These are phyloP conservation scores for Boletus coccyginus DNA, from an alignment of 768 basidiomycete species.

Conservation along the genomic window DNA sequence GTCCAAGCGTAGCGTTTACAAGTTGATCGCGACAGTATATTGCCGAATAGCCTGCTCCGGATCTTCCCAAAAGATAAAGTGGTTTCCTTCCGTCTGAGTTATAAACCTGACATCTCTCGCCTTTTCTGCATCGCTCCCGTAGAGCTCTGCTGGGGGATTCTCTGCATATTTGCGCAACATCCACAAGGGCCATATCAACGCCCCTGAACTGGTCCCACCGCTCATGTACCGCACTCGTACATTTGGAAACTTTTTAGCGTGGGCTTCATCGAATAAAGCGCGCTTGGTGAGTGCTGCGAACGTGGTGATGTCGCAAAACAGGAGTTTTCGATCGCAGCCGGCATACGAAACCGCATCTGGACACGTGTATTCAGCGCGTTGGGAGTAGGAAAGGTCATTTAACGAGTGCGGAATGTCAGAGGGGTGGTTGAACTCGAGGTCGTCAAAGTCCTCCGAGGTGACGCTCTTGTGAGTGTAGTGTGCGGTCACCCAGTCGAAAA, in stretches of 20 bases:
- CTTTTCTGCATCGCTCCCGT: conserved; percentile 16
- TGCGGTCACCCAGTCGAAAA: conserved; percentile 14
- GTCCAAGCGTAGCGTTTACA: neutral
- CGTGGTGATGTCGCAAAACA: conserved; percentile 5
- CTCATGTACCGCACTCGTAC: conserved; percentile 21
- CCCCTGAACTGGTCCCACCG: conserved; percentile 10
- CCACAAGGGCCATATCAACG: conserved; percentile 16
- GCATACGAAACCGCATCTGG: neutral
- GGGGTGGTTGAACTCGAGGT: conserved; percentile 13
- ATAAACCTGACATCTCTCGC: conserved; percentile 19
- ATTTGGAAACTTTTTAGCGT: conserved; percentile 2
- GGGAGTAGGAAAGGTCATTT: conserved; percentile 7
- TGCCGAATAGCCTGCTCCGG: conserved; percentile 22
- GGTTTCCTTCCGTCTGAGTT: conserved; percentile 20
- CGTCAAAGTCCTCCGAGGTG: conserved; percentile 13
- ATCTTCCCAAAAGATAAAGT: conserved; percentile 25
- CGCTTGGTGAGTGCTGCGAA: conserved; percentile 11
- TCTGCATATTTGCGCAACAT: conserved; percentile 5
- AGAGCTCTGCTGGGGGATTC: conserved; percentile 3
- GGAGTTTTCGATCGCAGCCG: conserved; percentile 15
- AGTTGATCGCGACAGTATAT: conserved; percentile 5
- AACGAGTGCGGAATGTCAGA: conserved; percentile 10
- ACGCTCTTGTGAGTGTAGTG: conserved; percentile 17
- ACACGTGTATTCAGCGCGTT: conserved; percentile 12
- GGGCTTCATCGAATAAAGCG: conserved; percentile 16